phyloP scores from a whole-genome alignment of 495 filamentous ascomycete genomes.

The Podospora australis region DNA sequence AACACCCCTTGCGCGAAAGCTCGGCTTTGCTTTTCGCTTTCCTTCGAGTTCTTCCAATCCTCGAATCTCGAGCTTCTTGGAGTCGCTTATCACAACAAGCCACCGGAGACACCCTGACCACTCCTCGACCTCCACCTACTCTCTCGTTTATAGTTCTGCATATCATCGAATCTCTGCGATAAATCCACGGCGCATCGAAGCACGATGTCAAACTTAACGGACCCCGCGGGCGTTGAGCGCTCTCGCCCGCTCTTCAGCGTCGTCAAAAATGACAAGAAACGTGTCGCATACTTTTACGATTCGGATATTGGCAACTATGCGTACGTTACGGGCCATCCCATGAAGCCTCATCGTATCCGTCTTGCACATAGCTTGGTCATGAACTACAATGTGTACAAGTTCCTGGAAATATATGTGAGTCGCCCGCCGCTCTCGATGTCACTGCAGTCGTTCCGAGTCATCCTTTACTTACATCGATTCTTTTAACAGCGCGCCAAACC shows the following conservation, averaged over 20 bases:
- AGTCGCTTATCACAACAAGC: no score
- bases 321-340: conserved; percentile 95
- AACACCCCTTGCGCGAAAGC: no score
- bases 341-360: conserved; percentile 98
- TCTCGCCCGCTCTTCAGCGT: conserved; percentile 25
- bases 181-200: no score
- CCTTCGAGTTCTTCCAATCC: no score
- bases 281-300: conserved; percentile 95
- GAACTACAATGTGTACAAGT: conserved; percentile 98
- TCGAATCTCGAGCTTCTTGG: no score
- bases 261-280: conserved; percentile 46
- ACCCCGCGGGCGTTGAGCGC: conserved; percentile 30
- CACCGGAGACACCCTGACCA: no score
- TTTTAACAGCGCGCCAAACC: conserved; percentile 92
- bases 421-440: not conserved
- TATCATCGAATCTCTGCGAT: no score
- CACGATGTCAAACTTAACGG: conserved; percentile 16
- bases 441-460: no score
- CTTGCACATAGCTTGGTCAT: conserved; percentile 96
- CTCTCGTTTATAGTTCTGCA: no score
- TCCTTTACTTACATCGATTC: no score
- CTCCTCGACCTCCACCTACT: no score
- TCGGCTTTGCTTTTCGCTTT: no score
- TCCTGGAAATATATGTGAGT: conserved; percentile 97
- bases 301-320: conserved; percentile 95